Percentiles rank a stretch among this genome's conserved stretches.
Evolutionary conservation across 192 early-diverging fungal species (phyloP).

Genomic region (Phycomyces blakesleeanus): DNA sequence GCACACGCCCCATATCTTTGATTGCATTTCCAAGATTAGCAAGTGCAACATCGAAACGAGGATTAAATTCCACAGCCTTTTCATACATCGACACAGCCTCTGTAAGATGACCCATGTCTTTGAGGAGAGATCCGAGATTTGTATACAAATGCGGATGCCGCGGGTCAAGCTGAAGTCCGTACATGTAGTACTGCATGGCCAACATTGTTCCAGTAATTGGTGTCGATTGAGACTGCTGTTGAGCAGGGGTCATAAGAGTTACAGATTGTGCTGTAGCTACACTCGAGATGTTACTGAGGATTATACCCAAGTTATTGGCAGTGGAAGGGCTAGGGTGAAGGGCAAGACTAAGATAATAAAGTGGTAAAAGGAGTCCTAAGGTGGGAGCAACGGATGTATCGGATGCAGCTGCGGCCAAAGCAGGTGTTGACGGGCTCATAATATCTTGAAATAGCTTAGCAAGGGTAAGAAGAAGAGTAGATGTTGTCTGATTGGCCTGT

Average conservation of each 20-base stretch:
- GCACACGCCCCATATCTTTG: constrained; percentile 88
- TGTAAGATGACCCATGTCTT: constrained; percentile 81
- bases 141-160: constrained; percentile 89
- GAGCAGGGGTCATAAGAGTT: constrained; percentile 8
- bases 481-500: constrained; percentile 59
- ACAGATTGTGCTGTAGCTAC: constrained; percentile 37
- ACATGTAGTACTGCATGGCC: constrained; percentile 82
- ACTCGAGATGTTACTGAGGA: constrained; percentile 65
- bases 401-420: constrained; percentile 34
- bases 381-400: constrained; percentile 46
- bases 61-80: constrained; percentile 80
- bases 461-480: constrained; percentile 73
- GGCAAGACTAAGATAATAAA: constrained; percentile 81
- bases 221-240: constrained; percentile 30
- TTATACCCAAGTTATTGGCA: constrained; percentile 88
- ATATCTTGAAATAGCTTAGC: constrained; percentile 88
- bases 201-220: constrained; percentile 67
- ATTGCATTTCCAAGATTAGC: constrained; percentile 92
- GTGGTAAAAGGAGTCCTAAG: constrained; percentile 65
- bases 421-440: constrained; percentile 42
- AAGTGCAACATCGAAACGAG: constrained; percentile 86
- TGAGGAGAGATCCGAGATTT: constrained; percentile 88
- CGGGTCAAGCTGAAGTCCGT: constrained; percentile 76
- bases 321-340: constrained; percentile 83
- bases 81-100: constrained; percentile 89